Evolutionary conservation across 2,329 filamentous ascomycete genomes (phyloP), one percentile per base, ranked within the genome.

Genomic region (Ceratocystis harringtonii): DNA sequence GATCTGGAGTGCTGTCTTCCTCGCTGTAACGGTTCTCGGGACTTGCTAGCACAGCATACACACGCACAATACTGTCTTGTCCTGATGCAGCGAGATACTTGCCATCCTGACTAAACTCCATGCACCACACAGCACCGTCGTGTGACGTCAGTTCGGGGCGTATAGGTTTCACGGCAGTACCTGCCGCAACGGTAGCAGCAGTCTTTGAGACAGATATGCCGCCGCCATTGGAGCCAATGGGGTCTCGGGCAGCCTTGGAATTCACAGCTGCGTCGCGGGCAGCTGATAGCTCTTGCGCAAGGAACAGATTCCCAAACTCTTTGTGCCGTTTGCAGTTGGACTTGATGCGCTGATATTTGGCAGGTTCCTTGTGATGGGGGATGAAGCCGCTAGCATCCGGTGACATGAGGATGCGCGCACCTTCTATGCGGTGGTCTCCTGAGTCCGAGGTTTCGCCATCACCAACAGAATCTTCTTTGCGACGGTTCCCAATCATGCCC

Each of bases 101-200:
- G 4, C 94, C 94, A 76, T 97, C 92, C 68, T 87, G 87, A 71
- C 92, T 97, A 72, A 97, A 97, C 71, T 94, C 89, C 69, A 90
- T 84, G 0, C 92, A 87, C 94, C 94, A 99, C 43, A 96, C 86
- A 0, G 94, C 91, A 68, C 88, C 82, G 25, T 63, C 60, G 22
- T 67, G 62, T 43, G 63, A 61, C 45, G 79, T 79, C 6, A 77
- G 77, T 52, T 75, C 74, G 2, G 76, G 69, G 12, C 45, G 43
- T 43, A 48, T 30, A 30, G 32, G 44, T 63, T 62, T 61, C 22
- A 63, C 41, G 28, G 57, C 43, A 43, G 45, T 22, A 22, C 25
- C 32, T 17, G 36, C 36, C 12, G 62, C 44, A 30, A 22, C 19
- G 1, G 74, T 76, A 3, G 73, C 72, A 28, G 74, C 74, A 5